Percentiles rank a stretch among this genome's conserved stretches.
Evolutionary conservation across 2,329 filamentous ascomycete genomes (phyloP).

Genomic region (Penicillium paneum): DNA sequence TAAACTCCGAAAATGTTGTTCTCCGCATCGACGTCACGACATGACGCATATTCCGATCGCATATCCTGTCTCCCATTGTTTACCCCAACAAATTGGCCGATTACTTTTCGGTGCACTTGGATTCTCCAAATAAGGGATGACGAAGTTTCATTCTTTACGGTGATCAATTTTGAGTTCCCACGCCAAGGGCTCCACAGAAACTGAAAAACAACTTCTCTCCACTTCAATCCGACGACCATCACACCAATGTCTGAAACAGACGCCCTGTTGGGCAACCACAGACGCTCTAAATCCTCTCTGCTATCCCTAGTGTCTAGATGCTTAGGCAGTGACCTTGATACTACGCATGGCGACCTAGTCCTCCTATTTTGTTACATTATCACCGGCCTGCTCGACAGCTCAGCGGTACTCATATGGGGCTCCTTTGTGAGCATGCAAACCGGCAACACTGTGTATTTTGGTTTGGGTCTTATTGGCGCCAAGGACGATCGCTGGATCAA

Average conservation of each 20-base stretch:
- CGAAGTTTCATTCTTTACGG: background rate
- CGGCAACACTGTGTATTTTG: conserved; percentile 78
- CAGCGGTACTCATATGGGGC: conserved; percentile 72
- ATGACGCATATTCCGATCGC: background rate
- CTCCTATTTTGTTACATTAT: conserved; percentile 71
- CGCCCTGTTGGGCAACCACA: conserved; percentile 9
- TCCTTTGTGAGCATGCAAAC: conserved; percentile 84
- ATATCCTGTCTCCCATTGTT: background rate
- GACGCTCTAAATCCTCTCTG: background rate
- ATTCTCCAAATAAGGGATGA: background rate
- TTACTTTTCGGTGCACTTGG: background rate
- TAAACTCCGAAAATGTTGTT: background rate
- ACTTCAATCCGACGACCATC: background rate
- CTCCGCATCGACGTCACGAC: conserved; percentile 1
- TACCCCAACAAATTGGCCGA: background rate
- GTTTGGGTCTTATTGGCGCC: conserved; percentile 61
- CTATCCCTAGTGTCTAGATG: conserved; percentile 1
- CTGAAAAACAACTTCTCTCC: background rate
- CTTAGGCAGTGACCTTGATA: conserved; percentile 49
- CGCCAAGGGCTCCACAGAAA: background rate
- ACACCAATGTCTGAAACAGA: conserved; percentile 11
- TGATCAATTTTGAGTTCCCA: background rate
- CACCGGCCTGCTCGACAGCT: conserved; percentile 73
- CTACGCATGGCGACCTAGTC: conserved; percentile 64
- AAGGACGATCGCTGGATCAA: conserved; percentile 64